Conservation (phyloP, 257 asterid genomes). For the Plantago major region DNA sequence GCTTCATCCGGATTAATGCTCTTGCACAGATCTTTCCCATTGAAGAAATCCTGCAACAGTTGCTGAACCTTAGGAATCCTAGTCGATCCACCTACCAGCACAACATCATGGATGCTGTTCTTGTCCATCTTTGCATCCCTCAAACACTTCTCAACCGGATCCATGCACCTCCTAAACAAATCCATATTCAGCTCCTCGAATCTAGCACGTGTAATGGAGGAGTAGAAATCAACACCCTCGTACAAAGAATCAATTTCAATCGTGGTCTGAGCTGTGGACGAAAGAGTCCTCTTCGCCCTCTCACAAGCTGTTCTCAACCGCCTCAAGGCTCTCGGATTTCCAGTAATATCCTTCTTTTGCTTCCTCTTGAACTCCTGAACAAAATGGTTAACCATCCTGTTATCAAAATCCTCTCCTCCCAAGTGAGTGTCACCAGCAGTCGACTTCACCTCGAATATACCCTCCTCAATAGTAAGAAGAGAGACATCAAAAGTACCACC, state of each 20-base stretch:
- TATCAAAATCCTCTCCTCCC: constrained; percentile 43
- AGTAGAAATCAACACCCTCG: constrained; percentile 78
- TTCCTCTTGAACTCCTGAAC: constrained; percentile 83
- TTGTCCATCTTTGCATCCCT: constrained; percentile 91
- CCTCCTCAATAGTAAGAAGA: no score
- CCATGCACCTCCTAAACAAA: constrained; percentile 76
- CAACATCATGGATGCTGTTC: constrained; percentile 13
- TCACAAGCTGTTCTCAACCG: constrained; percentile 75
- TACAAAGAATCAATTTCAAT: constrained; percentile 67
- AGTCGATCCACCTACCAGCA: no score
- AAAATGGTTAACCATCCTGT: constrained; percentile 75
- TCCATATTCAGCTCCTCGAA: constrained; percentile 83
- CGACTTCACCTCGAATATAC: no score
- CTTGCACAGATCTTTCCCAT: no score
- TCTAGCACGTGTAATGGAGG: constrained; percentile 76
- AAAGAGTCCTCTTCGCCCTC: constrained; percentile 84
- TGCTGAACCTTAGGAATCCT: no score
- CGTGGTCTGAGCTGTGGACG: constrained; percentile 84
- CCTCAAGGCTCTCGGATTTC: constrained; percentile 65
- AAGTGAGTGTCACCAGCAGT: no score
- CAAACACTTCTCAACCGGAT: constrained; percentile 86
- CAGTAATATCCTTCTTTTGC: constrained; percentile 74
- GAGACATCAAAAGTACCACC: no score
- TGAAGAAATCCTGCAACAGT: no score
- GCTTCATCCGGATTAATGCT: no score